Conservation (phyloP, 2,329 filamentous ascomycete species). For the Ascochyta rabiei region DNA sequence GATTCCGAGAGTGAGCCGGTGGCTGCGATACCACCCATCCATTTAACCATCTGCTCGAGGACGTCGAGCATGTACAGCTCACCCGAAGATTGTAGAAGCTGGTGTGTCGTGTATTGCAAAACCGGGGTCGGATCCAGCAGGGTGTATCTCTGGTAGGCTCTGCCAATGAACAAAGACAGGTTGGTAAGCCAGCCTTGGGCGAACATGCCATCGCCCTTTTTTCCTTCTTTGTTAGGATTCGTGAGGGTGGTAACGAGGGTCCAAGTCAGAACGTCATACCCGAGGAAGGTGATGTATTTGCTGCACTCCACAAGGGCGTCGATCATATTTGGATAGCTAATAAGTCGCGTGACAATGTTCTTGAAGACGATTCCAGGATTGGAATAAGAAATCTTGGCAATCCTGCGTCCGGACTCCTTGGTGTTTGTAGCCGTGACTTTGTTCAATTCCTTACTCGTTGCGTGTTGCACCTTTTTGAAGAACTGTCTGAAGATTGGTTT, state of each 20-base stretch:
- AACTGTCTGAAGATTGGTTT: slow-evolving; percentile 75
- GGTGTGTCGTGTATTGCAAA: slow-evolving; percentile 85
- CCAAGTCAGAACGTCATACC: slow-evolving; percentile 94
- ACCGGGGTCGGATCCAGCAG: slow-evolving; percentile 84
- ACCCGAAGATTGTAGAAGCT: slow-evolving; percentile 73
- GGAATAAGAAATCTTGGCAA: slow-evolving; percentile 90
- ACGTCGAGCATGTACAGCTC: slow-evolving; percentile 92
- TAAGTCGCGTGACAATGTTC: slow-evolving; percentile 86
- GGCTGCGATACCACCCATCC: slow-evolving; percentile 92
- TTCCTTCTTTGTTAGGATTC: slow-evolving; percentile 62
- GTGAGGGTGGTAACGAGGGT: slow-evolving; percentile 77
- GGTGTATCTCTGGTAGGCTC: slow-evolving; percentile 84
- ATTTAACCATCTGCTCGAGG: slow-evolving; percentile 84
- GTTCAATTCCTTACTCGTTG: slow-evolving; percentile 87
- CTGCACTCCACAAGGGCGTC: slow-evolving; percentile 94
- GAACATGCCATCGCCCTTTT: slow-evolving; percentile 71
- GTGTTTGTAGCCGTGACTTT: slow-evolving; percentile 88
- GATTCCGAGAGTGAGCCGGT: slow-evolving; percentile 86
- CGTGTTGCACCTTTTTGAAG: slow-evolving; percentile 75
- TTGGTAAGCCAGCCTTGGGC: slow-evolving; percentile 93
- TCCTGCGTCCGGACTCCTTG: slow-evolving; percentile 79
- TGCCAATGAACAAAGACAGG: slow-evolving; percentile 86
- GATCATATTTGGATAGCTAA: slow-evolving; percentile 93
- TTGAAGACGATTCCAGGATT: slow-evolving; percentile 92
- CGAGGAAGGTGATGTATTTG: slow-evolving; percentile 89